Evolutionary conservation across 495 filamentous ascomycete species (phyloP).

Genomic region (Chlorociboria aeruginascens): DNA sequence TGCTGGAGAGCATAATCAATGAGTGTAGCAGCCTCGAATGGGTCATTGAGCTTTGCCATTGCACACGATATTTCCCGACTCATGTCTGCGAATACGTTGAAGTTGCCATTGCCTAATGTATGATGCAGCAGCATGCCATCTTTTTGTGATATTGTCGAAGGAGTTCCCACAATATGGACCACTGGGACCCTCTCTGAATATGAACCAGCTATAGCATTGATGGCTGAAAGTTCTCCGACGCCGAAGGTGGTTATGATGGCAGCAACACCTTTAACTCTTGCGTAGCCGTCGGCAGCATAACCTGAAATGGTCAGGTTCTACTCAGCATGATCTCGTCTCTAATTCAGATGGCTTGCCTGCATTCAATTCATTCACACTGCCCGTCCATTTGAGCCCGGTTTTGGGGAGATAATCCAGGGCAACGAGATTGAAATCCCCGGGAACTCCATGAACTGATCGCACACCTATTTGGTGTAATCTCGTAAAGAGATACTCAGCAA

Average conservation of each 20-base stretch:
- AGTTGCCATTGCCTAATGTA: slow-evolving; percentile 86
- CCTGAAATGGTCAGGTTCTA: slow-evolving; percentile 23
- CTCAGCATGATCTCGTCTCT: neutral
- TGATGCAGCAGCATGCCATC: slow-evolving; percentile 73
- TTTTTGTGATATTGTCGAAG: slow-evolving; percentile 44
- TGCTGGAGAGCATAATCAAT: slow-evolving; percentile 74
- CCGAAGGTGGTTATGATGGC: slow-evolving; percentile 73
- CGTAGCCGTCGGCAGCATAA: slow-evolving; percentile 75
- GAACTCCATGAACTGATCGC: slow-evolving; percentile 53
- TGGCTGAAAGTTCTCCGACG: slow-evolving; percentile 64
- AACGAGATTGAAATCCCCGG: slow-evolving; percentile 69
- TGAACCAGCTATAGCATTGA: slow-evolving; percentile 61
- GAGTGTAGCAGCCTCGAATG: slow-evolving; percentile 52
- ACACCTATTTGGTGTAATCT: slow-evolving; percentile 59
- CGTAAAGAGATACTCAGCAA: slow-evolving; percentile 55
- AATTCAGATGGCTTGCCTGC: slow-evolving; percentile 34
- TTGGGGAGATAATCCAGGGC: slow-evolving; percentile 55
- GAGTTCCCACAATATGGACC: slow-evolving; percentile 72
- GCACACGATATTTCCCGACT: slow-evolving; percentile 57
- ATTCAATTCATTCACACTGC: slow-evolving; percentile 73
- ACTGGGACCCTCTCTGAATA: slow-evolving; percentile 68
- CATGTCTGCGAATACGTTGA: slow-evolving; percentile 77
- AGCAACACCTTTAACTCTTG: slow-evolving; percentile 56
- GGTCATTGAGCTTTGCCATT: slow-evolving; percentile 55
- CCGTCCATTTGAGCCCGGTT: slow-evolving; percentile 58